A percentile compares a stretch with the other conserved stretches of the same genome.
These are phyloP conservation scores for Tylopilus sp. DNA, from an alignment of 1,284 basidiomycete genomes.

Conservation along the genomic window DNA sequence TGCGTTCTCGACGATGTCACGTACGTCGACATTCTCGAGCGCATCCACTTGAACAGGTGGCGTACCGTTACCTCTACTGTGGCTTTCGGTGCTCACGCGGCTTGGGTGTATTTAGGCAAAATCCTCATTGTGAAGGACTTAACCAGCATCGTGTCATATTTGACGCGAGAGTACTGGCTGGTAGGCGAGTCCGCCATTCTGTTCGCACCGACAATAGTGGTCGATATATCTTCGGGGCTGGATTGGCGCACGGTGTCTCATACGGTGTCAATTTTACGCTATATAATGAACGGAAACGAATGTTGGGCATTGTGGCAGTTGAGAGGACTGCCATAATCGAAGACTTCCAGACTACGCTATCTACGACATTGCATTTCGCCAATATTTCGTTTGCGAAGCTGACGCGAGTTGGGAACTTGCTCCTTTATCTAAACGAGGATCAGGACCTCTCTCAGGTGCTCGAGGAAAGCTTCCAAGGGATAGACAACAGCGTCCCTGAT, in stretches of 20 bases:
- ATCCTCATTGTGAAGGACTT: slow-evolving; percentile 30
- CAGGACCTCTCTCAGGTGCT: slow-evolving; percentile 3
- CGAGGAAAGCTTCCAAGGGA: not conserved
- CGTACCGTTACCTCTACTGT: not conserved
- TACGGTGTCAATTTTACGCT: slow-evolving; percentile 24
- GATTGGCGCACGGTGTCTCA: slow-evolving; percentile 28
- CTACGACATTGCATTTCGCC: not conserved
- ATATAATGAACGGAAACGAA: slow-evolving; percentile 11
- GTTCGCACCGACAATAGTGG: not conserved
- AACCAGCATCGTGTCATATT: slow-evolving; percentile 31
- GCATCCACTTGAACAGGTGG: slow-evolving; percentile 24
- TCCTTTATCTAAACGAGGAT: slow-evolving; percentile 11
- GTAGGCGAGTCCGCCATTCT: slow-evolving; percentile 8
- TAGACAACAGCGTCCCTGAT: not conserved
- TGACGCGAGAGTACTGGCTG: slow-evolving; percentile 12
- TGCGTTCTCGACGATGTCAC: slow-evolving; percentile 16
- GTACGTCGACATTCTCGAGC: slow-evolving; percentile 21
- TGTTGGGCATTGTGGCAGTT: slow-evolving; percentile 3
- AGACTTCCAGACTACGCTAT: slow-evolving; percentile 28
- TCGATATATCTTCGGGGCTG: slow-evolving; percentile 23
- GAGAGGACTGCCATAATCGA: slow-evolving; percentile 15
- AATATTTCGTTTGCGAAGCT: slow-evolving; percentile 20
- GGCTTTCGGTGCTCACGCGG: not conserved
- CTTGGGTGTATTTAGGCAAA: slow-evolving; percentile 14
- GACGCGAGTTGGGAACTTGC: slow-evolving; percentile 20